These are phyloP conservation scores for Irpex sp. DNA, from an alignment of 1,284 basidiomycete genomes.

Conservation along the genomic window DNA sequence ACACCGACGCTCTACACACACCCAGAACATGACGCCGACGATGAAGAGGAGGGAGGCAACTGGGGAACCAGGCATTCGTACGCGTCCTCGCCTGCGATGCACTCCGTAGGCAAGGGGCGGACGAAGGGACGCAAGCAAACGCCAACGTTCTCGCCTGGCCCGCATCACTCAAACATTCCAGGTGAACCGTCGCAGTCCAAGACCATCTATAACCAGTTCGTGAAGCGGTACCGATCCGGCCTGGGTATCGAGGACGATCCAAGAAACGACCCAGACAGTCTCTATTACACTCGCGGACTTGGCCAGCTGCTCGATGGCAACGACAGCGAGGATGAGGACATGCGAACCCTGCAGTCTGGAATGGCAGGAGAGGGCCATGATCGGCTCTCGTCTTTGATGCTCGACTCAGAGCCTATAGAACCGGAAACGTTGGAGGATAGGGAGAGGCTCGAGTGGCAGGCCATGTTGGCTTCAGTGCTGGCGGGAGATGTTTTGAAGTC, in stretches of 20 bases:
- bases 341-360: constrained; percentile 37
- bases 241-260: constrained; percentile 58
- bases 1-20: constrained; percentile 66
- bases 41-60: constrained; percentile 40
- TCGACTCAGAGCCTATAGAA: constrained; percentile 58
- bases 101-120: constrained; percentile 19
- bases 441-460: constrained; percentile 91
- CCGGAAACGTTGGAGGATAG: constrained; percentile 68
- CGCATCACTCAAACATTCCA: constrained; percentile 20
- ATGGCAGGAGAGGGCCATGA: constrained; percentile 46
- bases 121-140: constrained; percentile 34
- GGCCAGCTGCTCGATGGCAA: constrained; percentile 69
- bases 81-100: constrained; percentile 19
- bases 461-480: constrained; percentile 89
- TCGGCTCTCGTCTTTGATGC: constrained; percentile 45
- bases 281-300: constrained; percentile 70
- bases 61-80: constrained; percentile 33
- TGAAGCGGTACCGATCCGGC: constrained; percentile 65
- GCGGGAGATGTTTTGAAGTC: constrained; percentile 90
- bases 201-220: constrained; percentile 69
- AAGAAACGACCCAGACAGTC: constrained; percentile 69
- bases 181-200: constrained; percentile 21
- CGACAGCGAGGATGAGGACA: constrained; percentile 75
- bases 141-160: constrained; percentile 29
- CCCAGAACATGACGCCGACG: constrained; percentile 44